Evolutionary conservation across 495 filamentous ascomycete species (phyloP).

Genomic region (Ascobolus immersus): DNA sequence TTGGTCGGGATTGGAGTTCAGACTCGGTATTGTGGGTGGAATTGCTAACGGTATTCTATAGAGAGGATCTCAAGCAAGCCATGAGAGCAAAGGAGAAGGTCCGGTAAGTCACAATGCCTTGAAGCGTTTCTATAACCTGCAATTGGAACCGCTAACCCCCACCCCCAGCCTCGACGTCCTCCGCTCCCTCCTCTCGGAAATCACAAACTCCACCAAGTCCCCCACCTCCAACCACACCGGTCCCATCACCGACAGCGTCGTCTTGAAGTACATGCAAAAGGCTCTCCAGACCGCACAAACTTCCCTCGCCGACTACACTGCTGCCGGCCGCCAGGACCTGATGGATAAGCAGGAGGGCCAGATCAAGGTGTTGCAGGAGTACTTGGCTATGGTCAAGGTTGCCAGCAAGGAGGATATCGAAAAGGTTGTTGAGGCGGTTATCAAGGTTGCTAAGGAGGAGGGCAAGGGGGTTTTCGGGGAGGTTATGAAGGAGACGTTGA

Average conservation of each 20-base stretch:
- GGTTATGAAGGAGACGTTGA: too few species aligned
- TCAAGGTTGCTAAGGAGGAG: too few species aligned
- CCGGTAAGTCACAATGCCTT: too few species aligned
- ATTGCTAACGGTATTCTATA: too few species aligned
- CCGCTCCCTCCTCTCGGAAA: constrained; percentile 32
- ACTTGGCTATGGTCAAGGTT: constrained; percentile 27
- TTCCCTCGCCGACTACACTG: constrained; percentile 20
- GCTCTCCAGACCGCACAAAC: constrained; percentile 27
- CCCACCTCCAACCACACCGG: constrained; percentile 19
- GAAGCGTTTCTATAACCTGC: background rate
- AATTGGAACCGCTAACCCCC: background rate
- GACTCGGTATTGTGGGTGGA: too few species aligned
- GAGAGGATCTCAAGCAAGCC: too few species aligned
- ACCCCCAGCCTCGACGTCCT: constrained; percentile 29
- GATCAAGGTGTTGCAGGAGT: constrained; percentile 29
- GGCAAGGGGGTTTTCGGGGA: too few species aligned
- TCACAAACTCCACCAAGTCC: constrained; percentile 33
- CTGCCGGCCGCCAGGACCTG: too few species aligned
- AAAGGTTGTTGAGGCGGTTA: too few species aligned
- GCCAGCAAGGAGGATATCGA: constrained; percentile 26
- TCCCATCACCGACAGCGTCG: constrained; percentile 28
- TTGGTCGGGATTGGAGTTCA: too few species aligned
- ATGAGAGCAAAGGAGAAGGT: too few species aligned
- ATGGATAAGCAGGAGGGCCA: constrained; percentile 33
- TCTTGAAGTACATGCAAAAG: background rate